Base-by-base conservation (phyloP, 176 grass and related monocot species). In the Triticum dicoccoides region DNA sequence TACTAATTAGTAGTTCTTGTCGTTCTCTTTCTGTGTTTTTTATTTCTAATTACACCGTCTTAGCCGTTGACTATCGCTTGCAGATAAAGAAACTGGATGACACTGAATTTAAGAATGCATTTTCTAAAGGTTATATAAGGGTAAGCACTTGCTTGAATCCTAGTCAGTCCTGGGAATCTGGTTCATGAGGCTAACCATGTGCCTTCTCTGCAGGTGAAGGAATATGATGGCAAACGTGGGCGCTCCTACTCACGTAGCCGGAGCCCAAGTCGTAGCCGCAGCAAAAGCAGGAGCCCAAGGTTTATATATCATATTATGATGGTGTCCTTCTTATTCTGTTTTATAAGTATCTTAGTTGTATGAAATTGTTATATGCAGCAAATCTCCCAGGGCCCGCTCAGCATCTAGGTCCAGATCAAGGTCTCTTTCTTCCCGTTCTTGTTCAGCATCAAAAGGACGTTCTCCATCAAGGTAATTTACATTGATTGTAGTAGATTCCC, bases 31-130 rank as follows among this genome's bases (percentile, higher is more conserved):
- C 2, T 38, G 11, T 77, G 56, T 17, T 86, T 35, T 24, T 87
- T 49, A 68, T 87, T n/a, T 59, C 54, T 59, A 21, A 58, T 81
- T 61, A 41, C 56, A 65, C 83, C 3, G 11, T 79, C 63, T 65
- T 83, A 27, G 17, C 52, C 90, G 52, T 79, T 80, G 32, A 68
- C 56, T 21, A 76, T 18, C 8, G 25, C 44, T 79, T 92, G 78
- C 80, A 98, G 96, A 92, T 98, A 56, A 99, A 85, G 90, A 99
- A 99, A 70, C 89, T 99, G 58, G 92, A 99, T 87, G 94, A 96
- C 74, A 92, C 92, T 88, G 97, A 99, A 88, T 99, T 99, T 44
- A 92, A 83, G 71, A 99, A 99, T 85, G 92, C 97, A 73, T 99
- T 99, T 89, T 94, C 94, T 64, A 87, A 87, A 66, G 84, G 88